Evolutionary conservation across 108 stramenopile genomes (phyloP).

Genomic region (Fistulifera pelliculosa): DNA sequence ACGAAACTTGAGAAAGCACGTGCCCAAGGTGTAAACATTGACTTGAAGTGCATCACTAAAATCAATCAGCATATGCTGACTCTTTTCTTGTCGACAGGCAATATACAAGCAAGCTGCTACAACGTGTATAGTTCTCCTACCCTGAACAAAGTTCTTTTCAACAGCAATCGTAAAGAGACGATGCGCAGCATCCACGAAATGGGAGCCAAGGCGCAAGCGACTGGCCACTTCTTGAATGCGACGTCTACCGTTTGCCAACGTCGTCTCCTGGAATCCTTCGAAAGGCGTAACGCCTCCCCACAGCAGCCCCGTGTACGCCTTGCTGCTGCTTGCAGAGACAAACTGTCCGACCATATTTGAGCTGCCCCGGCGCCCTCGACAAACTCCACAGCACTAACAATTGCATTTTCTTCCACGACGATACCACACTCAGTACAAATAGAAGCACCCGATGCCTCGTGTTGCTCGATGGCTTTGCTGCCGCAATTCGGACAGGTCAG

Average conservation of each 20-base stretch:
- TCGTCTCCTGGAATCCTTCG: conserved; percentile 87
- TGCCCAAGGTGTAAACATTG: conserved; percentile 95
- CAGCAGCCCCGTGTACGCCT: conserved; percentile 56
- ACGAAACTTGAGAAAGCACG: conserved; percentile 94
- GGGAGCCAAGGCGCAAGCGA: conserved; percentile 62
- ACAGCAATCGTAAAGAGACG: conserved; percentile 89
- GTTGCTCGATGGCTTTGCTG: conserved; percentile 69
- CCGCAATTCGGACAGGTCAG: conserved; percentile 81
- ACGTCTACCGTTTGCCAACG: conserved; percentile 79
- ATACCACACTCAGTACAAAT: conserved; percentile 89
- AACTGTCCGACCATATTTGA: conserved; percentile 84
- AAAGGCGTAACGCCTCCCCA: conserved; percentile 75
- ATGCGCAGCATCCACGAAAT: conserved; percentile 89
- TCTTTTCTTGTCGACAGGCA: conserved; percentile 93
- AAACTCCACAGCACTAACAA: conserved; percentile 87
- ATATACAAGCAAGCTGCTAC: conserved; percentile 98
- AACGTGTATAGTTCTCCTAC: conserved; percentile 82
- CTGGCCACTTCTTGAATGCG: conserved; percentile 79
- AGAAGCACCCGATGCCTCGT: conserved; percentile 60
- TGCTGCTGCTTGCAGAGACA: conserved; percentile 63
- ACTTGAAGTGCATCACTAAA: conserved; percentile 95
- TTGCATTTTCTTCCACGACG: conserved; percentile 89
- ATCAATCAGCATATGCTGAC: conserved; percentile 98
- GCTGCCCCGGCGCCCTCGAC: conserved; percentile 84
- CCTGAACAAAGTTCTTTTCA: conserved; percentile 93